Base-by-base conservation (phyloP, 2,329 filamentous ascomycete genomes). In the Apiospora pterosperma region DNA sequence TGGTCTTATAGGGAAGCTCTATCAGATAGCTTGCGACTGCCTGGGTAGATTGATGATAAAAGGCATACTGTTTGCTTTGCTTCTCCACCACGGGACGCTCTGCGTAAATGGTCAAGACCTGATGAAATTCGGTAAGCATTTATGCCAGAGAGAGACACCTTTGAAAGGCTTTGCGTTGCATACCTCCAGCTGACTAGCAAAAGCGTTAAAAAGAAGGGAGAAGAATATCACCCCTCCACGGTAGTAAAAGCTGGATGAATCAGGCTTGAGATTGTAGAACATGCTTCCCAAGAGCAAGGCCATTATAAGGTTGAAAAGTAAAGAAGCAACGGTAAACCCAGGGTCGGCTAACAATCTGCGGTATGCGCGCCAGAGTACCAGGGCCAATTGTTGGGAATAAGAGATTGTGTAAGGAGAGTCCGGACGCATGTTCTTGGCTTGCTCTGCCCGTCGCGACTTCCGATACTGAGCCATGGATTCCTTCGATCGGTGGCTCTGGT, bases 211-310 rank as follows among this genome's bases (percentile, higher is more conserved):
- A 66, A 97, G 82, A 72, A 93, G 89, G 69, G 92, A 92, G 74
- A 97, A 96, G 86, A 97, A 97, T 62, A 97, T 82, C 28, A 97
- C 83, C 55, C 91, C 89, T 68, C 91, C 92, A 67, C 93, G 88
- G 71, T 87, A 85, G 80, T 89, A 96, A 81, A 97, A 96, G 72
- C 89, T 92, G 21, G 77, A 73, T 0, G 92, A 90, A n/a, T 81
- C 83, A 0, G 82, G 73, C 34, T 85, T 76, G 41, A 96, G 78
- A 75, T 96, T 90, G 82, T 86, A 97, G 78, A 96, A 97, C 69
- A 97, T 89, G 68, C 89, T 90, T 62, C 90, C 79, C 66, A 97
- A 87, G 73, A 97, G 90, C 67, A 97, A 81, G 64, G 91, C 84
- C 86, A 95, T 91, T 69, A 87, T 78, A 59, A 89, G 85, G 77